A percentile compares a stretch with the other conserved stretches of the same genome.
These are phyloP conservation scores for Solanum hybrid DNA, from an alignment of 305 asterid genomes.

Conservation along the genomic window DNA sequence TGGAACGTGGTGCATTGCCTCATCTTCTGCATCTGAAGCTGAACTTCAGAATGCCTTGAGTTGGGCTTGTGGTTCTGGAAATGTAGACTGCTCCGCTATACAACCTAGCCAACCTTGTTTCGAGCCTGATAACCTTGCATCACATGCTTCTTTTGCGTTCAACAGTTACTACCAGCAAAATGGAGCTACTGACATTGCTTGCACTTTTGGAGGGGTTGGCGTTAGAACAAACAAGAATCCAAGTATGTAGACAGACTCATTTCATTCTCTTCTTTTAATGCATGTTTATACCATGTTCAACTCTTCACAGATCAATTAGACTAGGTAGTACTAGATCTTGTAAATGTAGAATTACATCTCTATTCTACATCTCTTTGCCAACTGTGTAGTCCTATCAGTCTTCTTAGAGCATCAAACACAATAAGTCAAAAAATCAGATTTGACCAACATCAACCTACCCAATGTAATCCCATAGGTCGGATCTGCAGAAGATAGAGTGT, in stretches of 20 bases:
- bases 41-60: constrained; percentile 58
- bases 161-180: constrained; percentile 87
- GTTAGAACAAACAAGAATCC: constrained; percentile 75
- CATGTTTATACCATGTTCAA: not conserved
- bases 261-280: not conserved
- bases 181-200: constrained; percentile 86
- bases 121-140: constrained; percentile 60
- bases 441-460: not conserved
- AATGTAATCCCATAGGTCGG: not conserved
- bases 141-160: constrained; percentile 90
- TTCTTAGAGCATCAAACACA: not conserved
- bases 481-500: not conserved
- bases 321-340: not conserved
- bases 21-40: constrained; percentile 55
- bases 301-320: not conserved
- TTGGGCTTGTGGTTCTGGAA: constrained; percentile 94
- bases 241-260: constrained; percentile 36
- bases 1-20: constrained; percentile 89
- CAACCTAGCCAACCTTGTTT: constrained; percentile 97
- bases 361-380: not conserved
- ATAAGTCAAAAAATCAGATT: not conserved
- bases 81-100: constrained; percentile 85
- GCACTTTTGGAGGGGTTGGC: constrained; percentile 90
- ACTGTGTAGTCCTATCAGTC: not conserved
- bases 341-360: not conserved